Percentiles rank a stretch among this genome's conserved stretches.
Conservation (phyloP, 1,284 basidiomycete genomes). For the Irpex rosettiformis region DNA sequence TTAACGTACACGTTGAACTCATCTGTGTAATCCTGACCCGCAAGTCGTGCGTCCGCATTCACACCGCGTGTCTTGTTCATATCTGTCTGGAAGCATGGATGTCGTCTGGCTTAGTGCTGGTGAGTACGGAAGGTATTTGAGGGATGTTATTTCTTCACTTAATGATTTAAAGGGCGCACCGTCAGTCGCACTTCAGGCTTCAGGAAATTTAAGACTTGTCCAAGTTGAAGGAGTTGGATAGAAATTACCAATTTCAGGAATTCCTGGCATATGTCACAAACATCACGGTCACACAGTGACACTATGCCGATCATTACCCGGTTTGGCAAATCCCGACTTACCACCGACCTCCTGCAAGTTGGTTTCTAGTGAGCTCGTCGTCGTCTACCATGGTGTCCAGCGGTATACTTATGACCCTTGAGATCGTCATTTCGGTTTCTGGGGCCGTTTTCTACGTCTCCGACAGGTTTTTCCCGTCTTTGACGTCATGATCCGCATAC, state of each 20-base stretch:
- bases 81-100: not conserved
- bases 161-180: no score
- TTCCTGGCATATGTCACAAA: no score
- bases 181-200: no score
- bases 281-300: not conserved
- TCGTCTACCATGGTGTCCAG: no score
- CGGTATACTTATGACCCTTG: no score
- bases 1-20: not conserved
- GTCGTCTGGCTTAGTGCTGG: not conserved
- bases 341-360: not conserved
- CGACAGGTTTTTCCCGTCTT: not conserved
- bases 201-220: no score
- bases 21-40: not conserved
- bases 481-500: not conserved
- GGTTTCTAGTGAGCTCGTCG: not conserved
- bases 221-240: no score
- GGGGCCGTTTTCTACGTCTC: no score
- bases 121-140: no score
- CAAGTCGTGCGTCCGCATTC: not conserved
- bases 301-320: not conserved
- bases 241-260: no score
- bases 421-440: no score
- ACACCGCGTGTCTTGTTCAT: not conserved
- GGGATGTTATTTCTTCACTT: no score
- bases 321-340: not conserved